These are phyloP conservation scores for Massarina eburnea DNA, from an alignment of 2,329 filamentous ascomycete genomes.

Conservation along the genomic window DNA sequence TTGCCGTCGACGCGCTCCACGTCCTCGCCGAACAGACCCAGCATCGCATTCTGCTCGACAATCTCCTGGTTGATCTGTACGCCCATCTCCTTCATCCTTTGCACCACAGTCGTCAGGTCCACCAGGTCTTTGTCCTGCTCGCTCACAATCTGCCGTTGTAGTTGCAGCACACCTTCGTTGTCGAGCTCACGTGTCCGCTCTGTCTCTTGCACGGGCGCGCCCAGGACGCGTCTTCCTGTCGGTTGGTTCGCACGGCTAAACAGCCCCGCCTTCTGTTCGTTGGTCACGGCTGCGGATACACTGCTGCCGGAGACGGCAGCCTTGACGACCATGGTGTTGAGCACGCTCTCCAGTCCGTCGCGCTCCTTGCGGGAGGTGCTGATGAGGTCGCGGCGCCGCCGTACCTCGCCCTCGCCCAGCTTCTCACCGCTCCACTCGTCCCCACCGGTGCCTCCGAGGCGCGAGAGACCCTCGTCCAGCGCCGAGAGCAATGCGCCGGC, in stretches of 20 bases:
- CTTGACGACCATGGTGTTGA: slow-evolving; percentile 63
- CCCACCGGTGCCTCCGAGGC: slow-evolving; percentile 35
- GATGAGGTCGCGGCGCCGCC: slow-evolving; percentile 70
- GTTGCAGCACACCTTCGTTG: slow-evolving; percentile 70
- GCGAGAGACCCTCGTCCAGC: slow-evolving; percentile 64
- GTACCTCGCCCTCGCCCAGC: slow-evolving; percentile 73
- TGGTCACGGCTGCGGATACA: slow-evolving; percentile 28
- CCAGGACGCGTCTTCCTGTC: slow-evolving; percentile 60
- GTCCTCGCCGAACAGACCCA: slow-evolving; percentile 68
- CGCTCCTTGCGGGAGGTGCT: slow-evolving; percentile 70
- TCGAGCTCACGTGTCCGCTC: slow-evolving; percentile 75
- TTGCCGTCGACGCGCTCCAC: slow-evolving; percentile 67
- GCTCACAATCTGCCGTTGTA: slow-evolving; percentile 73
- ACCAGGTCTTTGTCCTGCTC: slow-evolving; percentile 76
- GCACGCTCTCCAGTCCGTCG: slow-evolving; percentile 73
- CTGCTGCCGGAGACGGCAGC: slow-evolving; percentile 44
- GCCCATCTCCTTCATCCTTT: slow-evolving; percentile 76
- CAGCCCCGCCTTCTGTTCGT: slow-evolving; percentile 39
- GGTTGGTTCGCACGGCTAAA: slow-evolving; percentile 31
- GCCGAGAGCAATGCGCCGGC: slow-evolving; percentile 65
- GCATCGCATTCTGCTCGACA: slow-evolving; percentile 70
- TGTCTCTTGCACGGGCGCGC: slow-evolving; percentile 72
- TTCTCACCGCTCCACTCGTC: slow-evolving; percentile 48
- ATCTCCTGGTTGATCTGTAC: slow-evolving; percentile 75
- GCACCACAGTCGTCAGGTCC: slow-evolving; percentile 67